Conservation (phyloP, 495 filamentous ascomycete genomes). For the Usnea hakonensis region DNA sequence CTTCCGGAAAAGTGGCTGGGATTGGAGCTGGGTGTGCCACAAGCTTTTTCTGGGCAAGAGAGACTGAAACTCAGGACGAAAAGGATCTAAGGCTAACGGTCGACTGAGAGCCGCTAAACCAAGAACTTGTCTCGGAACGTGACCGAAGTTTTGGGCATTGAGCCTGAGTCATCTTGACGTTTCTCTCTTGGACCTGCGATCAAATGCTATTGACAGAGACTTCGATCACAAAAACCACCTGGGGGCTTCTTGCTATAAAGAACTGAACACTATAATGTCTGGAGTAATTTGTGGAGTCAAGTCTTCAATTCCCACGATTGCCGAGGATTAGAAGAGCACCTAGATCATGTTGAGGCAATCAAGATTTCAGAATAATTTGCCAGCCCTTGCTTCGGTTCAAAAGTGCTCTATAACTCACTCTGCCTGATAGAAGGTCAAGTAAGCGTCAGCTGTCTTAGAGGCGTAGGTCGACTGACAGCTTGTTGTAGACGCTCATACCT, state of each 20-base stretch:
- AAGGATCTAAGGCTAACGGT: neutral
- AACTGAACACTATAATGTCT: neutral
- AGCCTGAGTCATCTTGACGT: too few species aligned
- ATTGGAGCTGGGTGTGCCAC: conserved; percentile 85
- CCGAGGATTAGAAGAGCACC: neutral
- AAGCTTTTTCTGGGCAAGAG: conserved; percentile 46
- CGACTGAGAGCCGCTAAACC: neutral
- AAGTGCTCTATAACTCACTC: neutral
- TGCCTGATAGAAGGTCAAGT: neutral
- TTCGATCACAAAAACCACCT: too few species aligned
- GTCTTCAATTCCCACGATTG: neutral
- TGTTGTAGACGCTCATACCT: neutral
- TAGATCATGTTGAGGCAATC: neutral
- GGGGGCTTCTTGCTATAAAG: neutral
- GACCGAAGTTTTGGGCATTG: neutral
- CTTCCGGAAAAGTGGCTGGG: conserved; percentile 33
- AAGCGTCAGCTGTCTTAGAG: neutral
- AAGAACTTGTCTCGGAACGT: neutral
- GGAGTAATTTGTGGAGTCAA: neutral
- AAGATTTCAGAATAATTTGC: neutral
- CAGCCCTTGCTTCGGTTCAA: neutral
- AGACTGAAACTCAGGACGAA: neutral
- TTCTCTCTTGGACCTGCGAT: too few species aligned
- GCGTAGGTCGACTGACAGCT: neutral
- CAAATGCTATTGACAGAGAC: too few species aligned